phyloP scores from a whole-genome alignment of 1,139 yeast genomes.

The Suhomyces bokatorum region DNA sequence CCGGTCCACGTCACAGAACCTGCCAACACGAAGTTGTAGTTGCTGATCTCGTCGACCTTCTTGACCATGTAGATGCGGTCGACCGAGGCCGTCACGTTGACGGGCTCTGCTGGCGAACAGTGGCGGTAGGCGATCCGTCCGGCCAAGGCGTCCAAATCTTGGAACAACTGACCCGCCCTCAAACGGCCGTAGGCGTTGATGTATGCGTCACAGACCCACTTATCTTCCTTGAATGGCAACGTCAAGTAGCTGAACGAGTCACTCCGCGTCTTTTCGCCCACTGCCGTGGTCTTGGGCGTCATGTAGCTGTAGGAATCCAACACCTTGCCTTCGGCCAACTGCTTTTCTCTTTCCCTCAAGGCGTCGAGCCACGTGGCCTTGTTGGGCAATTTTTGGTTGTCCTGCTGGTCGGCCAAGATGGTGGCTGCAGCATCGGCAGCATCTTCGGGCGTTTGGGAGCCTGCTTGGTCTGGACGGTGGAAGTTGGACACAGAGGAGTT shows the following conservation, averaged over 20 bases:
- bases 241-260: slow-evolving; percentile 76
- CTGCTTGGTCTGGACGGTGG: slow-evolving; percentile 43
- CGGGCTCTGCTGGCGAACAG: slow-evolving; percentile 89
- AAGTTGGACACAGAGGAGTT: slow-evolving; percentile 18
- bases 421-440: slow-evolving; percentile 74
- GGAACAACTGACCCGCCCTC: slow-evolving; percentile 88
- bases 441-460: slow-evolving; percentile 47
- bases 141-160: slow-evolving; percentile 86
- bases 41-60: slow-evolving; percentile 74
- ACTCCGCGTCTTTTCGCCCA: slow-evolving; percentile 68
- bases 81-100: slow-evolving; percentile 91
- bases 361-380: slow-evolving; percentile 86
- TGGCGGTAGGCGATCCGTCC: slow-evolving; percentile 86
- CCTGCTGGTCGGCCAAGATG: slow-evolving; percentile 52
- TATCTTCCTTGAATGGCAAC: slow-evolving; percentile 82
- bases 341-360: slow-evolving; percentile 68
- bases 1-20: slow-evolving; percentile 96
- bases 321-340: slow-evolving; percentile 66
- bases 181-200: slow-evolving; percentile 86
- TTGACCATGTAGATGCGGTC: slow-evolving; percentile 88
- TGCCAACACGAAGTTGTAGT: slow-evolving; percentile 76
- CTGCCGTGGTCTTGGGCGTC: slow-evolving; percentile 70
- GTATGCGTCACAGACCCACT: slow-evolving; percentile 81
- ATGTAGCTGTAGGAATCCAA: slow-evolving; percentile 70
- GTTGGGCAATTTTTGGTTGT: slow-evolving; percentile 41